Conservation (phyloP, 1,139 yeast genomes). For the Eremothecium gossypii region DNA sequence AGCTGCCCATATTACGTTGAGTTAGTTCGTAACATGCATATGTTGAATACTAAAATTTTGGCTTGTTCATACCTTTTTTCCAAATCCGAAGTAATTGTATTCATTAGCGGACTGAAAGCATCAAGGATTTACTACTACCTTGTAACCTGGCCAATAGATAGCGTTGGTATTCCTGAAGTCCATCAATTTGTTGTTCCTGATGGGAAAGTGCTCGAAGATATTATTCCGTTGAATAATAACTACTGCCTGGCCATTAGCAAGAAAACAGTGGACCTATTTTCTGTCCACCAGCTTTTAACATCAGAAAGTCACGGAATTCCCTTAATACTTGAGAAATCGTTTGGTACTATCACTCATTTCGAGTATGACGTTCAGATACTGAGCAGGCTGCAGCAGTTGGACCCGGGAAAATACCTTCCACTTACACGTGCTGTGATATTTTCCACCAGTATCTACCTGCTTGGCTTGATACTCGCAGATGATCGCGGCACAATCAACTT, state of each 20-base stretch:
- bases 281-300: conserved; percentile 25
- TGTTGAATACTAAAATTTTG: conserved; percentile 14
- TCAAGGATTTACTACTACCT: conserved; percentile 18
- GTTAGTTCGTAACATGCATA: conserved; percentile 16
- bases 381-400: conserved; percentile 9
- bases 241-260: conserved; percentile 12
- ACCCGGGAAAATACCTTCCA: conserved; percentile 6
- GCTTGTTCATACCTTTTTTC: conserved; percentile 11
- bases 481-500: conserved; percentile 10
- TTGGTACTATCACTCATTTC: conserved; percentile 17
- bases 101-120: conserved; percentile 14
- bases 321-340: conserved; percentile 5
- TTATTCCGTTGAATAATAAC: conserved; percentile 17
- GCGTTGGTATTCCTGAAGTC: conserved; percentile 15
- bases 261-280: conserved; percentile 12
- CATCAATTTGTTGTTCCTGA: conserved; percentile 19
- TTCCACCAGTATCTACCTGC: conserved; percentile 18
- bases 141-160: conserved; percentile 18
- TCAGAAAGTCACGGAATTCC: conserved; percentile 6
- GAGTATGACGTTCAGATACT: conserved; percentile 14
- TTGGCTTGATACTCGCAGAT: conserved; percentile 14
- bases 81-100: conserved; percentile 12
- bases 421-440: conserved; percentile 15
- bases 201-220: conserved; percentile 11
- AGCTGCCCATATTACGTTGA: conserved; percentile 11